phyloP scores from a whole-genome alignment of 495 filamentous ascomycete genomes.

The Talaromyces wortmannii region DNA sequence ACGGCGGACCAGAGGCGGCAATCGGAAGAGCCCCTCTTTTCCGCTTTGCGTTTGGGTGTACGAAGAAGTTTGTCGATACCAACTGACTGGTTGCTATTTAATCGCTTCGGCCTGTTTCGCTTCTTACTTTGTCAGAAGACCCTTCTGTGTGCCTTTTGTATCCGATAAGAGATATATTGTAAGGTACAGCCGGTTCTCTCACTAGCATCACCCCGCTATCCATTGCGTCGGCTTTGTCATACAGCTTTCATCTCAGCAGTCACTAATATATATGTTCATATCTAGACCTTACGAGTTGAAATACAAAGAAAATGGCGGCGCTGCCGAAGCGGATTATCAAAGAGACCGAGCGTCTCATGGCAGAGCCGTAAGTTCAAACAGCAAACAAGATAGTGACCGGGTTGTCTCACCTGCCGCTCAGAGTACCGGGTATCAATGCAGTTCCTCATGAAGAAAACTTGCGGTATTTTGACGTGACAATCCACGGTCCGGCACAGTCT shows the following conservation, averaged over 20 bases:
- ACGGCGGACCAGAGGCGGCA: background rate
- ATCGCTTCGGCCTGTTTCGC: too few species aligned
- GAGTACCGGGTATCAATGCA: constrained; percentile 93
- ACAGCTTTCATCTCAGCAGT: background rate
- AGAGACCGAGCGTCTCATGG: constrained; percentile 95
- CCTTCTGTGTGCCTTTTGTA: background rate
- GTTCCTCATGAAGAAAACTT: constrained; percentile 98
- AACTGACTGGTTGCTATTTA: background rate
- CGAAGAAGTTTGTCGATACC: too few species aligned
- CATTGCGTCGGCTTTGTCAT: background rate
- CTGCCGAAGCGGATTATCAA: constrained; percentile 96
- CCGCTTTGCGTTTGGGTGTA: background rate
- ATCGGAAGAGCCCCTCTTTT: background rate
- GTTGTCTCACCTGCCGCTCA: constrained; percentile 23
- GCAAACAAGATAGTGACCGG: background rate
- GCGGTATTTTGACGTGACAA: constrained; percentile 94
- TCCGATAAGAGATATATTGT: too few species aligned
- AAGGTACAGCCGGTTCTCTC: background rate
- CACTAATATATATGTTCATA: too few species aligned
- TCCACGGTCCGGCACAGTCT: constrained; percentile 88
- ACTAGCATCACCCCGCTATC: background rate
- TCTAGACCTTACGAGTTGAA: background rate
- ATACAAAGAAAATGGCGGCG: constrained; percentile 35
- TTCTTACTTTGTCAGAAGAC: background rate
- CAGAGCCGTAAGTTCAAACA: constrained; percentile 71